Evolutionary conservation across 371 early-diverging fungal species (phyloP).

Genomic region (Mucor velutinosus): DNA sequence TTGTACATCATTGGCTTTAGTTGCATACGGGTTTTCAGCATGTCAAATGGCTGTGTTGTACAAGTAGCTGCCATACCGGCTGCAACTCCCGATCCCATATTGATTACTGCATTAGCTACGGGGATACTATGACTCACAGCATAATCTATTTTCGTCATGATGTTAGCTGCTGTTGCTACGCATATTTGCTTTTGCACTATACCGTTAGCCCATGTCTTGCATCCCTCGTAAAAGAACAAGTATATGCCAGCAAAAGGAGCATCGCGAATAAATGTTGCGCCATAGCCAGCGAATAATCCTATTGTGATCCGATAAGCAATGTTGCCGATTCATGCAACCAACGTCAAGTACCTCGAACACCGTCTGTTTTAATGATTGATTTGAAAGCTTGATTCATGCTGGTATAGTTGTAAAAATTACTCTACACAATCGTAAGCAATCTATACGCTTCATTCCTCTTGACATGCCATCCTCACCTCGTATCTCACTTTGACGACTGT

Average conservation of each 20-base stretch:
- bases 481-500: constrained; percentile 92
- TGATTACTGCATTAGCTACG: constrained; percentile 44
- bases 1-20: constrained; percentile 76
- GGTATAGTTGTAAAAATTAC: constrained; percentile 81
- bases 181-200: constrained; percentile 6
- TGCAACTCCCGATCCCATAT: constrained; percentile 56
- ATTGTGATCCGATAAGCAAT: background rate
- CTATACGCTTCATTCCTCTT: background rate
- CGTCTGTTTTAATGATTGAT: constrained; percentile 64
- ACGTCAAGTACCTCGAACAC: constrained; percentile 51
- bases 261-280: constrained; percentile 91
- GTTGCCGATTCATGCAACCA: background rate
- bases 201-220: constrained; percentile 58
- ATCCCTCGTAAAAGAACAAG: constrained; percentile 87
- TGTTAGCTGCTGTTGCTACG: background rate
- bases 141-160: constrained; percentile 10
- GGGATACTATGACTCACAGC: constrained; percentile 15
- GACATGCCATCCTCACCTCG: constrained; percentile 61
- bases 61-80: constrained; percentile 80
- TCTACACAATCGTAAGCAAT: constrained; percentile 39
- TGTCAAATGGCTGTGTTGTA: constrained; percentile 92
- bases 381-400: constrained; percentile 63
- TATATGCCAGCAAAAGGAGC: constrained; percentile 97
- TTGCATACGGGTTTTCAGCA: constrained; percentile 93
- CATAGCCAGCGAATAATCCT: constrained; percentile 89